A percentile compares a stretch with the other conserved stretches of the same genome.
Evolutionary conservation across 75 land plant genomes (phyloP).

Genomic region (Adiantum capillusveneris): DNA sequence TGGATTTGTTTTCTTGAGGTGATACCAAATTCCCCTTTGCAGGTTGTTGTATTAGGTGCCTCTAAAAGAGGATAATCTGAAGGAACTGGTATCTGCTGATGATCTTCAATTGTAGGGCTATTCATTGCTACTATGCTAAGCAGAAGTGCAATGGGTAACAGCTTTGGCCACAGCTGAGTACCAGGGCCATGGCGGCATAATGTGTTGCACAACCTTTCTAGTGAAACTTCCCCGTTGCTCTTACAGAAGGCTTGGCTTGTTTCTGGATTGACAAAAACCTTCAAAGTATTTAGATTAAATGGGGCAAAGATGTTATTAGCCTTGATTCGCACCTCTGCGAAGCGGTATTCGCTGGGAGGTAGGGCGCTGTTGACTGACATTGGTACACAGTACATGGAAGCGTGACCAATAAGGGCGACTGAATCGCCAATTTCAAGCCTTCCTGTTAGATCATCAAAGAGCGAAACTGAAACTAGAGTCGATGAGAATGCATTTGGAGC

Average conservation of each 20-base stretch:
- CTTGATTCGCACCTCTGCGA: slow-evolving; percentile 3
- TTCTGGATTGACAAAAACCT: neutral
- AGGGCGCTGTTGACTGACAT: neutral
- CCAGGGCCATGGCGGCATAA: neutral
- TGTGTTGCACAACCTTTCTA: slow-evolving; percentile 5
- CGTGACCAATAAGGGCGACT: slow-evolving; percentile 21
- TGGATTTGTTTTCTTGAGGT: slow-evolving; percentile 12
- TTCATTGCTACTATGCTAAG: slow-evolving; percentile 11
- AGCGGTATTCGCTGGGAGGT: neutral
- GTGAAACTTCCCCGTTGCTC: slow-evolving; percentile 3
- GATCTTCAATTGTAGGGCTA: neutral
- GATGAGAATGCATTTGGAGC: neutral
- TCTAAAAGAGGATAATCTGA: too few species aligned
- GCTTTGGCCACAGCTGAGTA: neutral
- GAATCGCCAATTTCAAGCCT: slow-evolving; percentile 16
- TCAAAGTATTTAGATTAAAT: slow-evolving; percentile 1
- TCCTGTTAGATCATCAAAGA: slow-evolving; percentile 14
- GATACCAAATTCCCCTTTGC: neutral
- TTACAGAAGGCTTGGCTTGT: neutral
- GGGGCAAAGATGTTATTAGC: slow-evolving; percentile 16
- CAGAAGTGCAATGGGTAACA: slow-evolving; percentile 8
- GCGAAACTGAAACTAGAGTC: neutral
- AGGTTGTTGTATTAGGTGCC: too few species aligned
- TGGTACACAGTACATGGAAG: neutral
- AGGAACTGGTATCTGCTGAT: neutral